Evolutionary conservation across 352 stramenopile genomes (phyloP), one percentile per base, ranked within the genome.

Genomic region (Achlya hypogyna): DNA sequence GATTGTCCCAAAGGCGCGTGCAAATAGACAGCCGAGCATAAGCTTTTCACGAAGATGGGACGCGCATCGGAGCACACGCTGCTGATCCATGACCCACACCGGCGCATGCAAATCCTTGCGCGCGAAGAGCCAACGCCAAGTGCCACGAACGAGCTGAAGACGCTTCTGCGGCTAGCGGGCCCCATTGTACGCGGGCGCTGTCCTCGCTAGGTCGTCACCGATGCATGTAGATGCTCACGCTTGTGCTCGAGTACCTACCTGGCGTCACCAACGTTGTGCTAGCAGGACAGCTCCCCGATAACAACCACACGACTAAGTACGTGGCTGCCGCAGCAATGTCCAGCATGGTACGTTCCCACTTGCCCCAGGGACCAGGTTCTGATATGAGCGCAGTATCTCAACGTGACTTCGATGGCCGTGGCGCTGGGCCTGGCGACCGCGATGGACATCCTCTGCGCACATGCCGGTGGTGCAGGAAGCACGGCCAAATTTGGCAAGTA

Each of bases 401-500:
- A 92, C 53, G 77, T 95, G 51, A 78, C 84, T 29, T 81, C 76
- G 5, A 78, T 84, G 45, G 79, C 83, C 0, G 71, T 89, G 0
- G 83, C 76, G 9, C 79, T 88, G 5, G 75, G 74, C 3, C 65
- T 86, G 9, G 62, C 77, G 12, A 82, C 75, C 12, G 78, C 79
- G 0, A 73, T 88, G 62, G 78, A 86, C 65, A 86, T 76, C 56
- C 70, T 86, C 5, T 83, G 74, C 56, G 74, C 75, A 12, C 77
- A 90, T 34, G 82, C 84, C 28, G 82, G 78, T 47, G 84, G 84
- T 27, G 84, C 86, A 0, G 76, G 78, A 29, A 71, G 77, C 16
- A 73, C 73, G 29, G 70, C 73, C 2, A 87, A 87, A 66, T 91
- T 96, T 67, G 87, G 86, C 0, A 72, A 83, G 38, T 94, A 92